Conservation (phyloP, 2,329 filamentous ascomycete species). For the Pseudogymnoascus sp. region DNA sequence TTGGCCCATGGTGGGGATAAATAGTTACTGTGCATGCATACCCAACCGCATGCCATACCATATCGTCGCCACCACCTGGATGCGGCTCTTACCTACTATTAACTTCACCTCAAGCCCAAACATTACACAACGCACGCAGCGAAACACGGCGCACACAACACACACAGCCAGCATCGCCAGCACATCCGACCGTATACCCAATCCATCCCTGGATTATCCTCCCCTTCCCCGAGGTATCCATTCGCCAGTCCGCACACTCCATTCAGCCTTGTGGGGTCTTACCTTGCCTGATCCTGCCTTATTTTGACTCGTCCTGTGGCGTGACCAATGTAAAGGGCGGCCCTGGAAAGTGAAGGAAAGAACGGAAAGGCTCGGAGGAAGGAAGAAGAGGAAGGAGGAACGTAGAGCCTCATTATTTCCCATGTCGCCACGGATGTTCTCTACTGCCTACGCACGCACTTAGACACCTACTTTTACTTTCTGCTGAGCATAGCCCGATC, state of each 20-base stretch:
- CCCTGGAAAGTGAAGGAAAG: neutral
- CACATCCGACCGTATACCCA: slow-evolving; percentile 1
- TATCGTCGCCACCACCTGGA: neutral
- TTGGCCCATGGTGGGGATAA: neutral
- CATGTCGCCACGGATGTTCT: neutral
- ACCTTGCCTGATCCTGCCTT: neutral
- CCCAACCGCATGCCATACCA: neutral
- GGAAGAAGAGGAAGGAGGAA: neutral
- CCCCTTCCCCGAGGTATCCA: neutral
- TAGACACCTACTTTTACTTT: neutral
- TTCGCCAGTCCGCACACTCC: neutral
- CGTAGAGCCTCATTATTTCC: slow-evolving; percentile 5
- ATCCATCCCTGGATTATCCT: neutral
- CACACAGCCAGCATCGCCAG: neutral
- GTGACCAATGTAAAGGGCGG: neutral
- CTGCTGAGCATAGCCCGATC: neutral
- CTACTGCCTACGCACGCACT: neutral
- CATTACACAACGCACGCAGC: neutral
- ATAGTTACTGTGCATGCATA: neutral
- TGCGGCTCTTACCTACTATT: neutral
- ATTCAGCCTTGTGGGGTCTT: neutral
- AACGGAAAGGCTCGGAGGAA: neutral
- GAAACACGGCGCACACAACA: neutral
- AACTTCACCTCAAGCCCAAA: neutral
- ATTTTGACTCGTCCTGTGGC: slow-evolving; percentile 1